Evolutionary conservation across 768 basidiomycete genomes (phyloP).

Genomic region (Agrocybe chaxingu): DNA sequence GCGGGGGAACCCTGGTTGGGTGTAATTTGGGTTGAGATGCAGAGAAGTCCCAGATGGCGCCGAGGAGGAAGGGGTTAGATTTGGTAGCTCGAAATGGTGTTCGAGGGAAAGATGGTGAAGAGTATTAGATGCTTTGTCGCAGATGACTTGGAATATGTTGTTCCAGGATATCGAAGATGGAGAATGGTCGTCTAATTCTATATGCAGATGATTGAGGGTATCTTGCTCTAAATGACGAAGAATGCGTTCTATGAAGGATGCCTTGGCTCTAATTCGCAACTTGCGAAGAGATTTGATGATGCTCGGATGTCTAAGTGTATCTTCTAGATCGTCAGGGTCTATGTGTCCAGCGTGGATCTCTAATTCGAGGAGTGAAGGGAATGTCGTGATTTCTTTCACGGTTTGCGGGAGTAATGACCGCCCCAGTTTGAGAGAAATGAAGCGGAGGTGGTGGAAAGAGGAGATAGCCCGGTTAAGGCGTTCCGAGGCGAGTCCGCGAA

Average conservation of each 20-base stretch:
- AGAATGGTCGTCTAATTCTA: slow-evolving; percentile 32
- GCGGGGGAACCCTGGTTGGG: background rate
- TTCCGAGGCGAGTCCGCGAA: slow-evolving; percentile 34
- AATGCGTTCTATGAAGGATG: slow-evolving; percentile 29
- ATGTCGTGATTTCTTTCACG: slow-evolving; percentile 31
- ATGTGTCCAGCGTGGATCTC: slow-evolving; percentile 43
- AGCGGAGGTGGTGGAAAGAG: slow-evolving; percentile 27
- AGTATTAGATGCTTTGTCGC: slow-evolving; percentile 22
- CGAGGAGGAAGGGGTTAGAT: slow-evolving; percentile 12
- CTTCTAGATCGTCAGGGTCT: slow-evolving; percentile 20
- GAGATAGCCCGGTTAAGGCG: slow-evolving; percentile 29
- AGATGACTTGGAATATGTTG: slow-evolving; percentile 28
- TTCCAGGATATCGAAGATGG: slow-evolving; percentile 28
- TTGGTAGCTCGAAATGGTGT: slow-evolving; percentile 36
- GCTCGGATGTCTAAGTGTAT: slow-evolving; percentile 6
- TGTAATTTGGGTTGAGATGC: background rate
- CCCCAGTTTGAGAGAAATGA: slow-evolving; percentile 37
- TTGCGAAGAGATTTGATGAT: slow-evolving; percentile 35
- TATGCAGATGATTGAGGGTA: slow-evolving; percentile 30
- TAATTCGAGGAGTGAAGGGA: slow-evolving; percentile 36
- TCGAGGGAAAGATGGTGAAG: slow-evolving; percentile 39
- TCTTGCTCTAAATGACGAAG: slow-evolving; percentile 28
- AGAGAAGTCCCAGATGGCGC: slow-evolving; percentile 5
- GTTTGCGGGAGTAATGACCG: slow-evolving; percentile 31
- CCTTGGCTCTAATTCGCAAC: slow-evolving; percentile 37